phyloP scores from a whole-genome alignment of 805 yeast genomes.

The Candida hungchunana region DNA sequence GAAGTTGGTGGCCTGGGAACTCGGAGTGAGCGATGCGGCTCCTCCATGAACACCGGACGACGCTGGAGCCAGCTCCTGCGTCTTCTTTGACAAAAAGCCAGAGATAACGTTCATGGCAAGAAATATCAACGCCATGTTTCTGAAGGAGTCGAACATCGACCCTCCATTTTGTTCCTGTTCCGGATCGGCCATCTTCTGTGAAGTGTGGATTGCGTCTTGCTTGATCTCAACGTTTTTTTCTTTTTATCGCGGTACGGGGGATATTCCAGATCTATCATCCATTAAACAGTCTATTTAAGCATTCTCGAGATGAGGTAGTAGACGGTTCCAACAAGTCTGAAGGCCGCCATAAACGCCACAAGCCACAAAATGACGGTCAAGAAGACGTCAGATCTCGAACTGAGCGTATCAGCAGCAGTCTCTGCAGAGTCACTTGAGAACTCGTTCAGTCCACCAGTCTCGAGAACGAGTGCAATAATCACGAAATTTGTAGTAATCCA shows the following conservation, averaged over 20 bases:
- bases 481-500: constrained; percentile 90
- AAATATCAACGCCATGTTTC: constrained; percentile 10
- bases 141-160: constrained; percentile 9
- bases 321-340: constrained; percentile 74
- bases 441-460: constrained; percentile 72
- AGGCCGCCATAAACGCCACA: constrained; percentile 85
- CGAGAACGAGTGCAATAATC: constrained; percentile 76
- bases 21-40: constrained; percentile 12
- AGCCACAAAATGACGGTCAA: constrained; percentile 87
- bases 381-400: constrained; percentile 53
- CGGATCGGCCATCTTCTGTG: constrained; percentile 1
- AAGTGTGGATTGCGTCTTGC: too few species aligned
- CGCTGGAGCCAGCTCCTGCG: neutral
- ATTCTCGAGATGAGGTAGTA: constrained; percentile 45
- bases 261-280: neutral
- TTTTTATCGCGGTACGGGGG: too few species aligned
- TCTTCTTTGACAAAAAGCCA: constrained; percentile 1
- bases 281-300: constrained; percentile 19
- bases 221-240: neutral
- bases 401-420: constrained; percentile 6
- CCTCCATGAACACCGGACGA: too few species aligned
- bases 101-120: constrained; percentile 11
- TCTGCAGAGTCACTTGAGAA: constrained; percentile 12
- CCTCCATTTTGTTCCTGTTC: constrained; percentile 2
- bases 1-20: constrained; percentile 9